Evolutionary conservation across 345 rosid species (phyloP).

Genomic region (Mangifera indica): DNA sequence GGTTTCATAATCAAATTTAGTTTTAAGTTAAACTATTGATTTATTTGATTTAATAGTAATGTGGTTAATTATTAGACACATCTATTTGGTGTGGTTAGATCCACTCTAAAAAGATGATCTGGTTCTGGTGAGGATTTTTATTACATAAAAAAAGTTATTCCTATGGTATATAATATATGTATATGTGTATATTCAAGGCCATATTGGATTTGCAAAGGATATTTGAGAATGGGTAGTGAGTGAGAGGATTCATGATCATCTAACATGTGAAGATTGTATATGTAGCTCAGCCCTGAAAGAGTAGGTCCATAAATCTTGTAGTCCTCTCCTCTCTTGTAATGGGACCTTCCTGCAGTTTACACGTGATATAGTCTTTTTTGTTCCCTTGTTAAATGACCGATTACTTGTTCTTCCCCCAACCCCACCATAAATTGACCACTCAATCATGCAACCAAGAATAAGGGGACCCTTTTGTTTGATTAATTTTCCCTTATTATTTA

Average conservation of each 20-base stretch:
- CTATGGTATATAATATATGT: no score
- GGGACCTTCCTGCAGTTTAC: constrained; percentile 27
- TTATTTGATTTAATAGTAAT: no score
- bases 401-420: constrained; percentile 17
- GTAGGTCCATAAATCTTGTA: constrained; percentile 11
- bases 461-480: neutral
- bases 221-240: neutral
- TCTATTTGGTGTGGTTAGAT: no score
- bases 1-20: neutral
- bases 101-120: no score
- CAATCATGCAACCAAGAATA: constrained; percentile 25
- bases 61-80: no score
- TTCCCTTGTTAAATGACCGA: constrained; percentile 25
- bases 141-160: no score
- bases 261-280: neutral
- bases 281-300: neutral
- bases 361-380: constrained; percentile 31
- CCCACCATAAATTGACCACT: constrained; percentile 47
- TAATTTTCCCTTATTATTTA: no score
- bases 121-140: no score
- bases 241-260: neutral
- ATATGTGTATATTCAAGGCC: constrained; percentile 23
- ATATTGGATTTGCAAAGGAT: constrained; percentile 5
- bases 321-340: constrained; percentile 7
- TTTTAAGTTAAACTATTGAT: no score